These are phyloP conservation scores for Urtica urens DNA, from an alignment of 306 rosid genomes.

Conservation along the genomic window DNA sequence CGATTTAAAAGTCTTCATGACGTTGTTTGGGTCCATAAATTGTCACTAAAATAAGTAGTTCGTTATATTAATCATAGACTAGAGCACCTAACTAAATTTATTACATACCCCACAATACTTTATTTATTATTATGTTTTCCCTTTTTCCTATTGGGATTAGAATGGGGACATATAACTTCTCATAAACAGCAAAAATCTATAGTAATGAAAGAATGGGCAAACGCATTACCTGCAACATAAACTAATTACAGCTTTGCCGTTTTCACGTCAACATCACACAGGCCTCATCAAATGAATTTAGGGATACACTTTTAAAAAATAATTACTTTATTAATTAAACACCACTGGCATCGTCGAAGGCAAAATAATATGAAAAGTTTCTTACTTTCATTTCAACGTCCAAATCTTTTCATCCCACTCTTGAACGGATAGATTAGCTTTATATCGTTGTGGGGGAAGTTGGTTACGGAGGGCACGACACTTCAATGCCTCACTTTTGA, in stretches of 20 bases:
- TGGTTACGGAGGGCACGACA: too few relatives aligned
- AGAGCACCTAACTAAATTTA: neutral
- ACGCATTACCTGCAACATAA: neutral
- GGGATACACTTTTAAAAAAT: too few relatives aligned
- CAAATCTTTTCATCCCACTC: too few relatives aligned
- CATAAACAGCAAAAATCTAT: neutral
- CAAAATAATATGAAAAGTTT: too few relatives aligned
- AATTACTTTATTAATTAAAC: too few relatives aligned
- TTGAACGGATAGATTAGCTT: too few relatives aligned
- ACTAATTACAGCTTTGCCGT: neutral
- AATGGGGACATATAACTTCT: neutral
- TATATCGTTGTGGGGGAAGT: too few relatives aligned
- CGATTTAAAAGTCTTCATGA: too few relatives aligned
- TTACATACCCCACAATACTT: neutral
- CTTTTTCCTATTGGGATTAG: neutral
- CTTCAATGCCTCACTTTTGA: too few relatives aligned
- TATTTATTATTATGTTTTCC: neutral
- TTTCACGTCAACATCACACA: neutral
- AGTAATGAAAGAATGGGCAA: constrained; percentile 4
- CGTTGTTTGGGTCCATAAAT: too few relatives aligned
- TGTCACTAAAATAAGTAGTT: neutral
- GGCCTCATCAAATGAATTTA: neutral
- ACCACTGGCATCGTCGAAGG: too few relatives aligned
- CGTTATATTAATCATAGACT: neutral
- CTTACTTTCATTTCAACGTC: too few relatives aligned